Percentiles rank a stretch among this genome's conserved stretches.
phyloP scores from a whole-genome alignment of 306 rosid genomes.

The Cicer yamashitae region DNA sequence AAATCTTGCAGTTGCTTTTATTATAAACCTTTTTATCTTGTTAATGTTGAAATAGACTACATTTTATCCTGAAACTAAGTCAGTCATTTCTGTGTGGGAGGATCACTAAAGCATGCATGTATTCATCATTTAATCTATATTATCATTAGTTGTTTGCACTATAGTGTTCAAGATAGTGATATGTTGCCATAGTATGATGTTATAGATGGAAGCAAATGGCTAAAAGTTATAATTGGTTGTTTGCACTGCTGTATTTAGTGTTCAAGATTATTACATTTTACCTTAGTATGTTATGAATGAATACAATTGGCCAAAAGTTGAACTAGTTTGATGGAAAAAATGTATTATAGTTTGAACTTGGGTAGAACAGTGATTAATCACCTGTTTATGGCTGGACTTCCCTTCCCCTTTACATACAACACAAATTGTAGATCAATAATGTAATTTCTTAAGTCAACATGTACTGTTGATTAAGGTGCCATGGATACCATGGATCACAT shows the following conservation, averaged over 20 bases:
- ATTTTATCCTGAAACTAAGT: background rate
- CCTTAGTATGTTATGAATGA: background rate
- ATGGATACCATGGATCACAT: background rate
- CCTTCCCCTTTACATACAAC: slow-evolving; percentile 1
- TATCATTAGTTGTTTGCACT: slow-evolving; percentile 1
- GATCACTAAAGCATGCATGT: background rate
- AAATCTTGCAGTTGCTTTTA: background rate
- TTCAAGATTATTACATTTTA: background rate
- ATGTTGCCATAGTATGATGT: background rate
- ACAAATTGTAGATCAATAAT: background rate
- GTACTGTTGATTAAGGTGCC: background rate
- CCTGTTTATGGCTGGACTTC: background rate
- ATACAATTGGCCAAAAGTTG: background rate
- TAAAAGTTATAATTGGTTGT: slow-evolving; percentile 12
- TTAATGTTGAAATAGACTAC: slow-evolving; percentile 7
- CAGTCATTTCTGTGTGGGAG: slow-evolving; percentile 17
- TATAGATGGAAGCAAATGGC: background rate
- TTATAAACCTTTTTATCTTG: slow-evolving; percentile 8
- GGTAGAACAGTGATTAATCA: background rate
- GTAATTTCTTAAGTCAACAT: slow-evolving; percentile 15
- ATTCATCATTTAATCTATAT: background rate
- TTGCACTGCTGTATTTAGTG: background rate
- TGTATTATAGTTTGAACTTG: slow-evolving; percentile 18
- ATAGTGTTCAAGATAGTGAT: background rate
- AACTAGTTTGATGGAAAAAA: slow-evolving; percentile 22